These are phyloP conservation scores for Choiromyces venosus DNA, from an alignment of 495 filamentous ascomycete species.

Conservation along the genomic window DNA sequence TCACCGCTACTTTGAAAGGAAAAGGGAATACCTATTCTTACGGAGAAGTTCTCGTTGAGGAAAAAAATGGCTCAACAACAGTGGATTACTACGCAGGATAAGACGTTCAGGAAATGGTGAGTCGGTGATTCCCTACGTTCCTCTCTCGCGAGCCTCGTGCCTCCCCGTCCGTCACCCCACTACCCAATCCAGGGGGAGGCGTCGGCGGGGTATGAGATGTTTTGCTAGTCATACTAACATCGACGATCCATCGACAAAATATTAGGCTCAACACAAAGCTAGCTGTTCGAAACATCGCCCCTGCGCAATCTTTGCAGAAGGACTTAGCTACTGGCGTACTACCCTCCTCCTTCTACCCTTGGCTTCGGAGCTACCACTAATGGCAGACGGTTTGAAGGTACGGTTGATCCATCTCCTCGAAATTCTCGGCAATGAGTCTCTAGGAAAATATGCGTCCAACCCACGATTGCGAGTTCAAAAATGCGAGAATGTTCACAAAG, in stretches of 20 bases:
- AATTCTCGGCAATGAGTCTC: constrained; percentile 84
- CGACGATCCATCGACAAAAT: constrained; percentile 12
- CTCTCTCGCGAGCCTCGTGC: constrained; percentile 9
- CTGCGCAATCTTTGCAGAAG: constrained; percentile 73
- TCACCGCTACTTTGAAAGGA: neutral
- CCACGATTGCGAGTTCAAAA: constrained; percentile 93
- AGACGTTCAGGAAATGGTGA: constrained; percentile 99
- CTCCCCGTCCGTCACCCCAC: constrained; percentile 8
- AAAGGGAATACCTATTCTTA: neutral
- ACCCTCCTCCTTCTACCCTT: constrained; percentile 10
- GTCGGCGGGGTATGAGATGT: neutral
- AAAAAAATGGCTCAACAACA: constrained; percentile 58
- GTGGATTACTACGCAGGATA: constrained; percentile 96
- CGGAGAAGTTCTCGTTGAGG: neutral
- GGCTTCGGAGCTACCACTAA: constrained; percentile 8
- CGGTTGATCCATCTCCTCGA: constrained; percentile 94
- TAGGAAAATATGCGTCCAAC: constrained; percentile 91
- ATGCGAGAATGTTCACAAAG: constrained; percentile 97
- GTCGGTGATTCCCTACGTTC: constrained; percentile 30
- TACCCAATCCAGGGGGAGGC: constrained; percentile 3
- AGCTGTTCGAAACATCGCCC: constrained; percentile 60
- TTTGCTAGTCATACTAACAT: neutral
- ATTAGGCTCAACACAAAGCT: constrained; percentile 91
- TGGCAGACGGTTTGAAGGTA: constrained; percentile 53
- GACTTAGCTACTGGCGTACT: constrained; percentile 87